Percentiles rank a stretch among this genome's conserved stretches.
These are phyloP conservation scores for Vitellaria paradoxa DNA, from an alignment of 179 eudicot genomes.

Conservation along the genomic window DNA sequence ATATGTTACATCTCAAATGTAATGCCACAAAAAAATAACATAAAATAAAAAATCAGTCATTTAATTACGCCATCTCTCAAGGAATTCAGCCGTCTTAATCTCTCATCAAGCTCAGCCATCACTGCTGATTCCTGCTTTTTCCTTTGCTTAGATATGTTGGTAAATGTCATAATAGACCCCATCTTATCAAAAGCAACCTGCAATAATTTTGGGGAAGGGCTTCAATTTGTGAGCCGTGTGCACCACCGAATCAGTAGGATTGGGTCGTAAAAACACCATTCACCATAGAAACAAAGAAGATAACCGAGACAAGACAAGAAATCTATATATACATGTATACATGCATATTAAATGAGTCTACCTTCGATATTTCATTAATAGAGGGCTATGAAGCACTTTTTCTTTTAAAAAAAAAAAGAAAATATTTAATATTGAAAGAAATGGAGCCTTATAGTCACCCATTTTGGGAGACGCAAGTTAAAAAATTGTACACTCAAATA, in stretches of 20 bases:
- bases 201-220: constrained; percentile 5
- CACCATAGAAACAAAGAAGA: background rate
- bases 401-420: too few relatives aligned
- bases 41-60: too few relatives aligned
- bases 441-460: too few relatives aligned
- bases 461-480: too few relatives aligned
- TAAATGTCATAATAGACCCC: constrained; percentile 67
- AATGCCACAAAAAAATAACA: too few relatives aligned
- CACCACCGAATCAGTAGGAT: background rate
- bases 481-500: background rate
- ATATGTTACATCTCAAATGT: too few relatives aligned
- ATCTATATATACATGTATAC: background rate
- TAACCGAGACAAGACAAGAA: background rate
- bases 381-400: background rate
- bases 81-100: constrained; percentile 59
- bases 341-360: background rate
- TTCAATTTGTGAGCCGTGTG: constrained; percentile 9
- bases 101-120: constrained; percentile 90
- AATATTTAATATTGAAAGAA: too few relatives aligned
- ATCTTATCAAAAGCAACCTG: constrained; percentile 95
- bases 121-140: constrained; percentile 95
- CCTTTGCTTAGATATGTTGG: constrained; percentile 76
- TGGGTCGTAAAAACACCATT: background rate
- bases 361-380: background rate
- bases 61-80: background rate